These are phyloP conservation scores for Hibiscus mutabilis DNA, from an alignment of 345 rosid species.

Conservation along the genomic window DNA sequence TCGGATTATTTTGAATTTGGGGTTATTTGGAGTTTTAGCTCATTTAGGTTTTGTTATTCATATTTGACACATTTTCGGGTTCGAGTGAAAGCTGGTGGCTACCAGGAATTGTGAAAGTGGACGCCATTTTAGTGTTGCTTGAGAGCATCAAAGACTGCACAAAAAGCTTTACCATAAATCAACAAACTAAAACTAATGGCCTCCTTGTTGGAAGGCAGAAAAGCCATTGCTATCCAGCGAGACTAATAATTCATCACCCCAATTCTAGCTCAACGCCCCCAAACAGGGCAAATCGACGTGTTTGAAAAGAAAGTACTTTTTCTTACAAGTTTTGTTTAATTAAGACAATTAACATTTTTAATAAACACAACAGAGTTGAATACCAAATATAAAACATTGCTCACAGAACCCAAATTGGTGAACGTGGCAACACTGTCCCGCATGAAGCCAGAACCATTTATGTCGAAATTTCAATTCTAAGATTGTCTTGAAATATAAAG, in stretches of 20 bases:
- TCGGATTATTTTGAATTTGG: neutral
- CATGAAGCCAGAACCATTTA: neutral
- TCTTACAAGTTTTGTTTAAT: neutral
- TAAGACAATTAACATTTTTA: neutral
- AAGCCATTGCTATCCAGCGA: neutral
- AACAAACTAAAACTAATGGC: constrained; percentile 10
- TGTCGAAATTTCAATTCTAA: neutral
- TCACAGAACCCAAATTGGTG: neutral
- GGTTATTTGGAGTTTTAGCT: neutral
- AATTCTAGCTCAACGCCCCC: constrained; percentile 7
- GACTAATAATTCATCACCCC: constrained; percentile 19
- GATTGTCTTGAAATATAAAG: neutral
- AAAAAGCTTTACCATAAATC: constrained; percentile 12
- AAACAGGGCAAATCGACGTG: neutral
- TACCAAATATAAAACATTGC: neutral
- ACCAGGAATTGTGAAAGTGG: constrained; percentile 2
- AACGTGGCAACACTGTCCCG: neutral
- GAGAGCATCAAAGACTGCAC: constrained; percentile 6
- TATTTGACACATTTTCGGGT: neutral
- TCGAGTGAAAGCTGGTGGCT: neutral
- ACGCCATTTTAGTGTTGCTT: constrained; percentile 9
- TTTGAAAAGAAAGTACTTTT: neutral
- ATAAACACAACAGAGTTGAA: neutral
- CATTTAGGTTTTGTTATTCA: neutral
- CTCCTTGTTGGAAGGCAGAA: constrained; percentile 21